Evolutionary conservation across 352 stramenopile genomes (phyloP).

Genomic region (Pythium oligandrum): DNA sequence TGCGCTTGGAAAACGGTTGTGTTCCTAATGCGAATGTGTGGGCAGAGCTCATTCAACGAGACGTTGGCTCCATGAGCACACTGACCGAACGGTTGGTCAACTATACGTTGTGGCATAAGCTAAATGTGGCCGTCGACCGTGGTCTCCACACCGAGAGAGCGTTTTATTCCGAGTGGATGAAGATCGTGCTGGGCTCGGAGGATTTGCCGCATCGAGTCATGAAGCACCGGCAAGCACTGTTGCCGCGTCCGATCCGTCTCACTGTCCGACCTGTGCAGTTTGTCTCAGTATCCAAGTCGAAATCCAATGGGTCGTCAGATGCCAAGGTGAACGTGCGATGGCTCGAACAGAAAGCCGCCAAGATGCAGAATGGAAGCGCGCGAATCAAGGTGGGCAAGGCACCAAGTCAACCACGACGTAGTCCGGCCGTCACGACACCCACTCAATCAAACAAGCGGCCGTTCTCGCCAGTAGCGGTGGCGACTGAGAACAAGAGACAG

Average conservation of each 20-base stretch:
- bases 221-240: slow-evolving; percentile 20
- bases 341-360: slow-evolving; percentile 8
- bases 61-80: slow-evolving; percentile 23
- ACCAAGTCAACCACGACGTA: slow-evolving; percentile 2
- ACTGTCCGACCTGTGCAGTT: slow-evolving; percentile 51
- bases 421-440: slow-evolving; percentile 2
- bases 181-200: slow-evolving; percentile 64
- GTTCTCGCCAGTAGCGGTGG: slow-evolving; percentile 6
- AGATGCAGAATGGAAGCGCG: slow-evolving; percentile 7
- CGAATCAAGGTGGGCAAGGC: slow-evolving; percentile 7
- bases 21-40: background rate
- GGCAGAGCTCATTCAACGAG: slow-evolving; percentile 50
- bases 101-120: slow-evolving; percentile 47
- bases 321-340: slow-evolving; percentile 4
- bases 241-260: slow-evolving; percentile 53
- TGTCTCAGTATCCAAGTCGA: slow-evolving; percentile 4
- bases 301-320: background rate
- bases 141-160: slow-evolving; percentile 30
- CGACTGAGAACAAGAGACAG: too few species aligned
- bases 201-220: slow-evolving; percentile 20
- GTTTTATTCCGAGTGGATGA: slow-evolving; percentile 71
- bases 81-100: slow-evolving; percentile 34
- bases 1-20: background rate
- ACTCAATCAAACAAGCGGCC: background rate
- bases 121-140: slow-evolving; percentile 35